phyloP scores from a whole-genome alignment of 345 rosid species.

The Streptanthus diversifolius region DNA sequence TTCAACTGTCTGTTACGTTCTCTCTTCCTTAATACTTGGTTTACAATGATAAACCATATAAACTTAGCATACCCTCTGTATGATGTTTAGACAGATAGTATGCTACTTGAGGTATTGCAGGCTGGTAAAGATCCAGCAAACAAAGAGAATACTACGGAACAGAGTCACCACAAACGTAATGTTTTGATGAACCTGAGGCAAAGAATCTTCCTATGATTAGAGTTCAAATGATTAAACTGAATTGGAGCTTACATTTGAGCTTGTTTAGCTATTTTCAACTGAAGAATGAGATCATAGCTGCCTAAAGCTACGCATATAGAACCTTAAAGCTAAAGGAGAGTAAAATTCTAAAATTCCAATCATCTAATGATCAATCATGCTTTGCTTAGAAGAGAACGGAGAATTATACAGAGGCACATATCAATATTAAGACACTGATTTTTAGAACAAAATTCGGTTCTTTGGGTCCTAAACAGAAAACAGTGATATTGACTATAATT shows the following conservation, averaged over 20 bases:
- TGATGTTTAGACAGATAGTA: background rate
- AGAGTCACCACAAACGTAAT: background rate
- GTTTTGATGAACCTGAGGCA: background rate
- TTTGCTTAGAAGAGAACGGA: background rate
- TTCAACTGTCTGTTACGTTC: background rate
- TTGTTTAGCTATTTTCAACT: background rate
- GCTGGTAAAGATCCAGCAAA: background rate
- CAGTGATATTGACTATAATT: background rate
- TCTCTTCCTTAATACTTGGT: background rate
- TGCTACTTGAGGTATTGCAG: background rate
- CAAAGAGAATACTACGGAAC: background rate
- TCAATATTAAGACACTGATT: background rate
- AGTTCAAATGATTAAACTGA: background rate
- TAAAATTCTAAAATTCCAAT: background rate
- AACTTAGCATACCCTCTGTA: background rate
- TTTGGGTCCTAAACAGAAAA: background rate
- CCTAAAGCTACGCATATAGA: background rate
- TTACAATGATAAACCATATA: background rate
- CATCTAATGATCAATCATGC: background rate
- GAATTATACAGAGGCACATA: background rate
- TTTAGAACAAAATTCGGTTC: background rate
- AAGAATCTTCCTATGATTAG: background rate
- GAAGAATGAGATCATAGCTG: background rate
- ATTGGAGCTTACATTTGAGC: conserved; percentile 4
- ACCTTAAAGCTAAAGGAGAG: background rate